These are phyloP conservation scores for Solanum sitiens DNA, from an alignment of 257 asterid species.

Conservation along the genomic window DNA sequence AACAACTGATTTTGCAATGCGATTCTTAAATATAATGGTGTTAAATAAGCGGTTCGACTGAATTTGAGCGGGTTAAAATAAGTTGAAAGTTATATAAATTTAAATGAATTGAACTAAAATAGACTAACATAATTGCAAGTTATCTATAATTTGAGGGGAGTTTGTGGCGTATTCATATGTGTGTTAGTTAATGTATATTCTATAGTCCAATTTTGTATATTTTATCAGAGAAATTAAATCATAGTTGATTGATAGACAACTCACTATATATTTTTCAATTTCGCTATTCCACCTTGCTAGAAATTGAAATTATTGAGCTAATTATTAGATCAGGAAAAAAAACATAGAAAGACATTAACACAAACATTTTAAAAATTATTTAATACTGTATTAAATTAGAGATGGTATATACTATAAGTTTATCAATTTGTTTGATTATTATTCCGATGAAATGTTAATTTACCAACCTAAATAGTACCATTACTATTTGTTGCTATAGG, in stretches of 20 bases:
- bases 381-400: not conserved
- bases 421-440: not conserved
- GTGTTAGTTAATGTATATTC: not conserved
- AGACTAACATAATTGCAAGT: not conserved
- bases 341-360: not conserved
- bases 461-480: not conserved
- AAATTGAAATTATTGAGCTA: not conserved
- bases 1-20: not conserved
- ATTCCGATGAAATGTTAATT: not conserved
- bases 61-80: not conserved
- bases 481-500: not conserved
- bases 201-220: not conserved
- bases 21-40: not conserved
- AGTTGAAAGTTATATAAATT: not conserved
- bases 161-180: not conserved
- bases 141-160: not conserved
- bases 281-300: not conserved
- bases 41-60: not conserved
- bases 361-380: not conserved
- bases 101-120: not conserved
- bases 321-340: not conserved
- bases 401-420: not conserved
- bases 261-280: not conserved
- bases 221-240: not conserved
- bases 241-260: not conserved